phyloP scores from a whole-genome alignment of 2,329 filamentous ascomycete genomes.

The Phoma herbarum region DNA sequence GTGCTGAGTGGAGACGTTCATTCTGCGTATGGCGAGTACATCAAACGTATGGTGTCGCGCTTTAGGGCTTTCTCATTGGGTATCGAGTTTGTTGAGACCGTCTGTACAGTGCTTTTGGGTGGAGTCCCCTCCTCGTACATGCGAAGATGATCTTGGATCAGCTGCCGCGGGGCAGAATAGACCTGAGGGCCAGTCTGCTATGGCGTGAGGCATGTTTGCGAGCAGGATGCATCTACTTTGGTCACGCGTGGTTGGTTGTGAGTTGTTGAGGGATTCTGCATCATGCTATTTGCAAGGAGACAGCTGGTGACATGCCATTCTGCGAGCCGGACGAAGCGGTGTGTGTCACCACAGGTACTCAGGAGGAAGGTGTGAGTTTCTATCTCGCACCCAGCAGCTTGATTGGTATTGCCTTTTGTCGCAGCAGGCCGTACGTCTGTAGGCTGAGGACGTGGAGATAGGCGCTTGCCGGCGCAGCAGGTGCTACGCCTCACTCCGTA shows the following conservation, averaged over 20 bases:
- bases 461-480: conserved; percentile 8
- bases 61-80: neutral
- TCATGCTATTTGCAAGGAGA: neutral
- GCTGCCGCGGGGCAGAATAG: no score
- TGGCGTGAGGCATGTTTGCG: neutral
- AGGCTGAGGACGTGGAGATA: conserved; percentile 14
- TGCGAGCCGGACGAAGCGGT: conserved; percentile 5
- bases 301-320: conserved; percentile 1
- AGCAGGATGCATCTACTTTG: neutral
- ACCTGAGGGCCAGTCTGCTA: no score
- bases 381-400: neutral
- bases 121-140: no score
- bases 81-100: neutral
- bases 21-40: neutral
- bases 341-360: conserved; percentile 18
- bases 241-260: neutral
- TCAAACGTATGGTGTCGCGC: neutral
- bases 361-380: conserved; percentile 7
- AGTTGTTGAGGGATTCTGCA: conserved; percentile 11
- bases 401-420: neutral
- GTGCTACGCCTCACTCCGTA: conserved; percentile 1
- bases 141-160: no score
- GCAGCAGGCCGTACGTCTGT: neutral
- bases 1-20: neutral
- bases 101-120: neutral